phyloP scores from a whole-genome alignment of 176 grass and related monocot species.

The Lolium multiflorum region DNA sequence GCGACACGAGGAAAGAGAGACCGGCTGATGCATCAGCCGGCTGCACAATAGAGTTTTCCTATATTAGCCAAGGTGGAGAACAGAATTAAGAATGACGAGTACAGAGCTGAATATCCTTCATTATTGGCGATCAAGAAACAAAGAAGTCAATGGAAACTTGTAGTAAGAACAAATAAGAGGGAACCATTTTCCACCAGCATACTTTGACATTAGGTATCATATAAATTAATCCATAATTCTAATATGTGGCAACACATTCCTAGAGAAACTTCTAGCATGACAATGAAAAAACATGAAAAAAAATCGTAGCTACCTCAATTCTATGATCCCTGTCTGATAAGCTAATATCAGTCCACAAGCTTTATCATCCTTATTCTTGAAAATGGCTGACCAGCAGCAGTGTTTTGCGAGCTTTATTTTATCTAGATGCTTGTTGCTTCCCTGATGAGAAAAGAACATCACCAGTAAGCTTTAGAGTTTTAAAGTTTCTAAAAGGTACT shows the following conservation, averaged over 20 bases:
- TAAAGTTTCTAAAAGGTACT: slow-evolving; percentile 34
- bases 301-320: slow-evolving; percentile 65
- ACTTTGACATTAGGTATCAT: neutral
- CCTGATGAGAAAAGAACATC: slow-evolving; percentile 55
- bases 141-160: slow-evolving; percentile 1
- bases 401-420: slow-evolving; percentile 69
- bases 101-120: neutral
- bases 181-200: slow-evolving; percentile 7
- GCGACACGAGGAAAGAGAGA: too few species aligned
- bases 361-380: slow-evolving; percentile 68
- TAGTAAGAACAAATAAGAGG: slow-evolving; percentile 7
- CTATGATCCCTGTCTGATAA: slow-evolving; percentile 83
- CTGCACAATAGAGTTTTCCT: too few species aligned
- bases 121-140: neutral
- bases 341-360: slow-evolving; percentile 71
- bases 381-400: slow-evolving; percentile 80
- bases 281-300: slow-evolving; percentile 32
- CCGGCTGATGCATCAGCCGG: too few species aligned
- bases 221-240: neutral
- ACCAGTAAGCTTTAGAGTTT: slow-evolving; percentile 33
- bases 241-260: slow-evolving; percentile 2
- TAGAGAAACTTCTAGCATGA: slow-evolving; percentile 7
- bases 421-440: slow-evolving; percentile 57
- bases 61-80: slow-evolving; percentile 2
- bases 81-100: neutral